Conservation (phyloP, 371 early-diverging fungal genomes). For the Mortierella sp. region DNA sequence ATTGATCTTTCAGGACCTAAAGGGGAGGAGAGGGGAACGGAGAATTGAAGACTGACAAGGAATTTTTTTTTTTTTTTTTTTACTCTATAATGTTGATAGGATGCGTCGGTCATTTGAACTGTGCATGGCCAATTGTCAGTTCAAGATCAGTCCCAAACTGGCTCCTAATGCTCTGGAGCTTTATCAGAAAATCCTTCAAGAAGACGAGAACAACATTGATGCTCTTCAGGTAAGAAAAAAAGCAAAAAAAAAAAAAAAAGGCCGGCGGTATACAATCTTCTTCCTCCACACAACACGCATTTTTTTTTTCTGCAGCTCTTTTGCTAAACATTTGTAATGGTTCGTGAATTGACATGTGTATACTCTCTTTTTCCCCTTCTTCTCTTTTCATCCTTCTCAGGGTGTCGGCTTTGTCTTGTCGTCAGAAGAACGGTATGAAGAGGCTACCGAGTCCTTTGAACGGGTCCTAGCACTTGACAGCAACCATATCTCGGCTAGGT, state of each 20-base stretch:
- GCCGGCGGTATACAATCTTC: too few relatives aligned
- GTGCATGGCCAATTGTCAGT: slow-evolving; percentile 73
- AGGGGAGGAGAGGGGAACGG: too few relatives aligned
- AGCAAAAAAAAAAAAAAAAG: too few relatives aligned
- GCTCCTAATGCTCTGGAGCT: slow-evolving; percentile 60
- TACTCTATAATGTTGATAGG: slow-evolving; percentile 41
- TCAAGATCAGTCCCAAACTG: slow-evolving; percentile 62
- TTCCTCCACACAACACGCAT: background rate
- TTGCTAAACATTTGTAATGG: too few relatives aligned
- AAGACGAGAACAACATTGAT: slow-evolving; percentile 56
- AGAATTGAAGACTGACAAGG: too few relatives aligned
- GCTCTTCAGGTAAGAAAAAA: slow-evolving; percentile 65
- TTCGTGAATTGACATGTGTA: too few relatives aligned
- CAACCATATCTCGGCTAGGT: slow-evolving; percentile 57
- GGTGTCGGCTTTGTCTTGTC: slow-evolving; percentile 52
- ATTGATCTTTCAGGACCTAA: too few relatives aligned
- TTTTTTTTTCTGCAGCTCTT: background rate
- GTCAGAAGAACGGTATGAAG: slow-evolving; percentile 55
- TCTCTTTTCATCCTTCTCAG: slow-evolving; percentile 2
- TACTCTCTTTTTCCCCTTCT: background rate
- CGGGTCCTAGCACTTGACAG: slow-evolving; percentile 60
- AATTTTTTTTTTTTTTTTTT: too few relatives aligned
- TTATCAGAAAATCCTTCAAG: slow-evolving; percentile 64
- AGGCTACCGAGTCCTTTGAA: slow-evolving; percentile 65
- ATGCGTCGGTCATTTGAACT: slow-evolving; percentile 66